A percentile compares a stretch with the other conserved stretches of the same genome.
phyloP scores from a whole-genome alignment of 345 rosid genomes.

The Litchi chinensis region DNA sequence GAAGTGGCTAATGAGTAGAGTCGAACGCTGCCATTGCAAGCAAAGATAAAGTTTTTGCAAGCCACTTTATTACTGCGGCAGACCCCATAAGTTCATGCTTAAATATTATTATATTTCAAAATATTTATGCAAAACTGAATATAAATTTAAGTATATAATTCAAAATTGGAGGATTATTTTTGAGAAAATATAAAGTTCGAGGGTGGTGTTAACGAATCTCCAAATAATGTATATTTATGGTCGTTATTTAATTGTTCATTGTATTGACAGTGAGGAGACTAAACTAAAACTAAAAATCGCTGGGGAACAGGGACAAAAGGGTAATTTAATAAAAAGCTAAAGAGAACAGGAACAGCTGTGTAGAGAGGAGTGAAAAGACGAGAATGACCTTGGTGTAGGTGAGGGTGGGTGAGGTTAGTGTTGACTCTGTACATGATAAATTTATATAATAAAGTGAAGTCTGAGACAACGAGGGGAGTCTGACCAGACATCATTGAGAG shows the following conservation, averaged over 20 bases:
- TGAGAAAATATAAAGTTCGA: not conserved
- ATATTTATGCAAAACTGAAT: no score
- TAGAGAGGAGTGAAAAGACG: not conserved
- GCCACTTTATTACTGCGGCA: no score
- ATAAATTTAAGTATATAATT: no score
- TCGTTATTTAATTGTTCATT: no score
- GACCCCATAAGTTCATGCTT: no score
- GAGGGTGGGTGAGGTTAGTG: constrained; percentile 23
- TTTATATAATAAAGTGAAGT: not conserved
- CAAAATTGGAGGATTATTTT: not conserved
- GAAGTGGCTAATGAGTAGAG: no score
- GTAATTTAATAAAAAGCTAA: not conserved
- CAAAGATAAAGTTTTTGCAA: no score
- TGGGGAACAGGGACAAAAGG: constrained; percentile 1
- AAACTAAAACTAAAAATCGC: not conserved
- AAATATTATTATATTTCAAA: no score
- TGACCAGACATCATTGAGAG: constrained; percentile 15
- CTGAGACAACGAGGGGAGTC: not conserved
- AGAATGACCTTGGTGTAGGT: not conserved
- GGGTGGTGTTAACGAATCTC: not conserved
- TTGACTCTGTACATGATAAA: not conserved
- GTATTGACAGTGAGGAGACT: not conserved
- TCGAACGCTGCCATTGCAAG: no score
- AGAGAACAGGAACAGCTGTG: not conserved
- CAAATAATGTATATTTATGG: not conserved